Base-by-base conservation (phyloP, 108 stramenopile genomes). In the Mayamaea pseudoterrestris region DNA sequence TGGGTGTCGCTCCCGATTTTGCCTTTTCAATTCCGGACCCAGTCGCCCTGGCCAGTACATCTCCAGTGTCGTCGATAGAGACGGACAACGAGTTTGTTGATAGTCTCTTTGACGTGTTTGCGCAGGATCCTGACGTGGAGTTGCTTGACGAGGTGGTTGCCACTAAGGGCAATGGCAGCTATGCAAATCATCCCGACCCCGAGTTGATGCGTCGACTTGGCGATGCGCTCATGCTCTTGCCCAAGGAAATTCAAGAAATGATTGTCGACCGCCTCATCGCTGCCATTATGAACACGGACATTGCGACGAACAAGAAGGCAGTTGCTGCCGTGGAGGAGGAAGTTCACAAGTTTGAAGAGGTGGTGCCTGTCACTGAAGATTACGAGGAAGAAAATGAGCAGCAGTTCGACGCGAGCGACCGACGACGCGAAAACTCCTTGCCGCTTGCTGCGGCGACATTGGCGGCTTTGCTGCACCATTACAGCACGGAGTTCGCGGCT, bases 371-470 rank as follows among this genome's bases (percentile, higher is more conserved):
- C 23, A 47, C 50, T 25, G 44, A 44, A 2, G 47, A 44, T 24
- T 55, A 3, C 23, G 26, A 0, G 26, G 36, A 44, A 40, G 54
- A 2, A 30, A 50, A 37, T 27, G 35, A 16, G 22, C 30, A 20
- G 49, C 44, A 12, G 17, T 2, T 32, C 21, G 23, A 21, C 34
- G 41, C 11, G 46, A 35, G 0, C 41, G 46, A 28, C 37, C 47
- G 42, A 32, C 37, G 44, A 41, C 30, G 44, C 3, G 27, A 49
- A 2, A 53, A 60, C 26, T 47, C 70, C 16, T 60, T 79, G 35
- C 78, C 77, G 16, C 32, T 82, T 35, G 86, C 86, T 26, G 78
- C 81, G 35, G 86, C 86, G 21, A 88, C 80, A 0, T 60, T 88
- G 48, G 78, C 76, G 0, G 79, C 86, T 12, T 53, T 88, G 13